Evolutionary conservation across 805 yeast genomes (phyloP).

Genomic region (Peterozyma xylosa): DNA sequence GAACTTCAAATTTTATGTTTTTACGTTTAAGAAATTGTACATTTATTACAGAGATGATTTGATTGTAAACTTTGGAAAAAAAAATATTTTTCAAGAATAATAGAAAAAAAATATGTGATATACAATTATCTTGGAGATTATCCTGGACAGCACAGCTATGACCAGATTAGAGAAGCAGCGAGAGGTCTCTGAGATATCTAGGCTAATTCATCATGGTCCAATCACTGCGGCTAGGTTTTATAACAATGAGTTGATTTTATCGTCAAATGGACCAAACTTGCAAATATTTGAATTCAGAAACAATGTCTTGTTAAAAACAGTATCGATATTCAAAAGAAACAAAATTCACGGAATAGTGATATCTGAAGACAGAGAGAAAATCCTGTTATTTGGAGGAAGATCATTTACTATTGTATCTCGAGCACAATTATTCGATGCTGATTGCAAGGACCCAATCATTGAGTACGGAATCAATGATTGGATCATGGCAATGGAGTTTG

Average conservation of each 20-base stretch:
- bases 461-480: constrained; percentile 68
- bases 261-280: constrained; percentile 69
- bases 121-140: too few relatives aligned
- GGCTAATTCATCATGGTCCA: constrained; percentile 51
- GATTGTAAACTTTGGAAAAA: too few relatives aligned
- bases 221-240: constrained; percentile 53
- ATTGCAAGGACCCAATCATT: constrained; percentile 8
- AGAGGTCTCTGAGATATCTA: constrained; percentile 2
- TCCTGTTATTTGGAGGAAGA: constrained; percentile 62
- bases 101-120: too few relatives aligned
- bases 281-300: constrained; percentile 41
- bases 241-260: constrained; percentile 30
- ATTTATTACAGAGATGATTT: too few relatives aligned
- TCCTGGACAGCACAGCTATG: not conserved
- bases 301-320: constrained; percentile 27
- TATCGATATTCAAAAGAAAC: constrained; percentile 54
- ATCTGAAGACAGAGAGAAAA: constrained; percentile 18
- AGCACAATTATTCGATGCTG: constrained; percentile 19
- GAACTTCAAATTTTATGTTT: too few relatives aligned
- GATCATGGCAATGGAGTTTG: constrained; percentile 60
- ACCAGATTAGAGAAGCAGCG: not conserved
- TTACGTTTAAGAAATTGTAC: too few relatives aligned
- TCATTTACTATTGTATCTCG: constrained; percentile 43
- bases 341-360: constrained; percentile 75
- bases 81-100: too few relatives aligned